These are phyloP conservation scores for Blumeria hordei DNA, from an alignment of 2,329 filamentous ascomycete genomes.

Conservation along the genomic window DNA sequence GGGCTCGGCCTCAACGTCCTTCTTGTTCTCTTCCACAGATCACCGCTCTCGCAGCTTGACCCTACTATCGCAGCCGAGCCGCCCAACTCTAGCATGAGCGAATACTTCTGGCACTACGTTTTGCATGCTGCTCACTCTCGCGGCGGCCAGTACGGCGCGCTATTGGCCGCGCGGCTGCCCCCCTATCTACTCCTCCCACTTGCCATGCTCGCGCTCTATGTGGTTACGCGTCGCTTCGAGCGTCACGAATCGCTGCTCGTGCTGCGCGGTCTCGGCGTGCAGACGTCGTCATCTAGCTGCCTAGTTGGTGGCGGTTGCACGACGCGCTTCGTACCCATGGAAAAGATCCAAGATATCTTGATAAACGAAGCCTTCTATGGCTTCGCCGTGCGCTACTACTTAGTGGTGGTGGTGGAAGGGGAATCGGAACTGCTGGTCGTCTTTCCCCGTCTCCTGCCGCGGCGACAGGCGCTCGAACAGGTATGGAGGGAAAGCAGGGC, in stretches of 20 bases:
- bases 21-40: constrained; percentile 26
- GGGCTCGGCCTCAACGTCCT: constrained; percentile 19
- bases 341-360: constrained; percentile 75
- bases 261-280: constrained; percentile 69
- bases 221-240: constrained; percentile 23
- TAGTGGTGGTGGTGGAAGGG: constrained; percentile 72
- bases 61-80: not conserved
- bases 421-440: constrained; percentile 85
- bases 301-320: constrained; percentile 39
- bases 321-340: constrained; percentile 70
- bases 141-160: constrained; percentile 15
- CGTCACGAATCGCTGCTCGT: constrained; percentile 68
- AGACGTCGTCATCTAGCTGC: constrained; percentile 50
- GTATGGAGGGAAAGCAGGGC: constrained; percentile 73
- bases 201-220: constrained; percentile 19
- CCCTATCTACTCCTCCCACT: constrained; percentile 19
- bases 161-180: constrained; percentile 17
- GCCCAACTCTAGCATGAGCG: too few relatives aligned
- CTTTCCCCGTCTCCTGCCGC: constrained; percentile 60
- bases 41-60: constrained; percentile 13
- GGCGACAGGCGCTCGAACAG: constrained; percentile 50
- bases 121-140: constrained; percentile 11
- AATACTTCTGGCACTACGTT: constrained; percentile 12
- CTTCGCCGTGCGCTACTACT: constrained; percentile 73
- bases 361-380: constrained; percentile 88